Percentiles rank a stretch among this genome's conserved stretches.
phyloP scores from a whole-genome alignment of 257 asterid species.

The Capsicum baccatum region DNA sequence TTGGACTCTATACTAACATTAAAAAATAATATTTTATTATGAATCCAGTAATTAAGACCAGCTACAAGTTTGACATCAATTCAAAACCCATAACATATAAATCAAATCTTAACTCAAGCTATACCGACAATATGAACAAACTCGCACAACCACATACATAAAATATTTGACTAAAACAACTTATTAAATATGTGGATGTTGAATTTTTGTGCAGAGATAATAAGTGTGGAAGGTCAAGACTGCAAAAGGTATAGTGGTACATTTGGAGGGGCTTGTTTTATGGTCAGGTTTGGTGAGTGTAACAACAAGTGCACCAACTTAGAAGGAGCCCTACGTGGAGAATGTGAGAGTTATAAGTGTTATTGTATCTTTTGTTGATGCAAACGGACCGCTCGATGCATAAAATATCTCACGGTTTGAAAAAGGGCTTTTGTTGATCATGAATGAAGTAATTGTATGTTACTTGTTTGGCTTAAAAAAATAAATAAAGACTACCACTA shows the following conservation, averaged over 20 bases:
- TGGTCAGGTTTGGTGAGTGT: slow-evolving; percentile 16
- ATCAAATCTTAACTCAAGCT: rapidly evolving
- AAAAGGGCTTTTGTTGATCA: background rate
- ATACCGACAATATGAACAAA: background rate
- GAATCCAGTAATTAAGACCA: background rate
- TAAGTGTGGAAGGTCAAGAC: background rate
- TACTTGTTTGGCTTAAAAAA: background rate
- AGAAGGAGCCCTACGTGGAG: slow-evolving; percentile 22
- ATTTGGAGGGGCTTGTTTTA: slow-evolving; percentile 22
- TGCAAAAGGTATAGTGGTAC: slow-evolving; percentile 28
- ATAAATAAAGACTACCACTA: background rate
- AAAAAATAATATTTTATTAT: background rate
- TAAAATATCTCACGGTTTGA: background rate
- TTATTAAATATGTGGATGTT: background rate
- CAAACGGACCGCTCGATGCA: background rate
- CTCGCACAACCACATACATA: background rate
- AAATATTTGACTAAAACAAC: background rate
- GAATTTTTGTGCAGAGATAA: background rate
- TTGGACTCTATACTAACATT: background rate
- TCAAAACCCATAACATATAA: background rate
- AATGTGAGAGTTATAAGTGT: slow-evolving; percentile 20
- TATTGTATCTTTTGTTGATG: slow-evolving; percentile 13
- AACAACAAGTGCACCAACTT: slow-evolving; percentile 19
- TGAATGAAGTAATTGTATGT: background rate
- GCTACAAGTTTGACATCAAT: background rate